Base-by-base conservation (phyloP, 768 basidiomycete species). In the Aureoboletus auriporus region DNA sequence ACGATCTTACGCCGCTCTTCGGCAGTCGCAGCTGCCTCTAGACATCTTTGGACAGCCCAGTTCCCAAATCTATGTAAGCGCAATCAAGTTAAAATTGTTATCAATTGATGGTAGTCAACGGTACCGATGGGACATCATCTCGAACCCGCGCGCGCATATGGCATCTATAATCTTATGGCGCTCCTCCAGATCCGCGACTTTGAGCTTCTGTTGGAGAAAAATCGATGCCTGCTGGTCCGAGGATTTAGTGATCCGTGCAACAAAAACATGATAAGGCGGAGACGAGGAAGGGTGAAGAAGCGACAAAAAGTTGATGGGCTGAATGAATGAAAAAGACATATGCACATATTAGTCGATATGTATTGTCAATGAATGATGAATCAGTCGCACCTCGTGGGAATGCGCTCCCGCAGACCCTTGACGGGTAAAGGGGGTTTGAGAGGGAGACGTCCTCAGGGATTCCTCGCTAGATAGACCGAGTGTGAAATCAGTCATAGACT, bases 191-290 rank as follows among this genome's bases (percentile, higher is more conserved):
- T 90, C 86, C 4, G 90, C 89, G 14, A 90, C 87, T 65, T 93
- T 93, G 58, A 93, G 76, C 61, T 93, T 93, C 62, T 93, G 90
- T 61, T 92, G 89, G 35, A 93, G 73, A 60, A 93, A 93, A 45
- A 92, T 92, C 12, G 88, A 90, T 11, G 90, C 90, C 59, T 93
- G 90, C 61, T 93, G 90, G 60, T 93, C 90, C 5, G 89, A 90
- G 2, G 83, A 86, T 69, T 88, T 91, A 74, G 91, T 88, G 56
- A 93, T 92, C 23, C 90, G 84, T 14, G 81, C 72, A 11, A 92
- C 89, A 57, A 93, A 90, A 46, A 87, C 72, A 45, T 80, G 79
- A 60, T 93, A 93, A 2, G 89, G 89, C 12, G 90, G 90, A 27
- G 84, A 82, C 1, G 89, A 88, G 0, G 89, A 88, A 1, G 90